Conservation (phyloP, 1,284 basidiomycete genomes). For the Ceratobasidium sp. region DNA sequence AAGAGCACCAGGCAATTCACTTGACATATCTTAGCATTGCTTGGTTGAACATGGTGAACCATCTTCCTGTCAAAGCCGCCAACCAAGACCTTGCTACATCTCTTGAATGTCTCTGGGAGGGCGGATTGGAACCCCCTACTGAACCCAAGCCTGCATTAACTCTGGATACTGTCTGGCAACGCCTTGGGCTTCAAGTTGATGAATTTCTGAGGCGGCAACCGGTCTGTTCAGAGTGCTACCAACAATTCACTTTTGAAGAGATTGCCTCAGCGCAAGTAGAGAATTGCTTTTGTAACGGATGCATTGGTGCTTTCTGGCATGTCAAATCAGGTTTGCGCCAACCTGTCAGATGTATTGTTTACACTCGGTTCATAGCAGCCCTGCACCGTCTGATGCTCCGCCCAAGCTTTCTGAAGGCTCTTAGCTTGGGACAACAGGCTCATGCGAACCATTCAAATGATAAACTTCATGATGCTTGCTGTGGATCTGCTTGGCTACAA, state of each 20-base stretch:
- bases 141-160: not conserved
- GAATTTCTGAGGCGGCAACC: not conserved
- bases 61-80: not conserved
- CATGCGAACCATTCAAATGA: not conserved
- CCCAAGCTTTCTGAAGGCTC: not conserved
- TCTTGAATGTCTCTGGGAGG: not conserved
- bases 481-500: slow-evolving; percentile 4
- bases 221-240: slow-evolving; percentile 2
- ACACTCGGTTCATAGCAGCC: not conserved
- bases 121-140: not conserved
- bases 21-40: not conserved
- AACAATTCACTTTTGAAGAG: not conserved
- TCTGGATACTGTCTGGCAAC: not conserved
- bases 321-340: not conserved
- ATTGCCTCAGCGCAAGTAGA: not conserved
- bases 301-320: not conserved
- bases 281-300: not conserved
- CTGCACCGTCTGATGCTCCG: not conserved
- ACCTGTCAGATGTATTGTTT: not conserved
- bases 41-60: not conserved
- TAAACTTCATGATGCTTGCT: not conserved
- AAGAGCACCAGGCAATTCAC: not conserved
- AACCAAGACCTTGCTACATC: not conserved
- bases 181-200: not conserved
- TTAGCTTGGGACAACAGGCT: not conserved